phyloP scores from a whole-genome alignment of 2,329 filamentous ascomycete species.

The Nothopassalora personata region DNA sequence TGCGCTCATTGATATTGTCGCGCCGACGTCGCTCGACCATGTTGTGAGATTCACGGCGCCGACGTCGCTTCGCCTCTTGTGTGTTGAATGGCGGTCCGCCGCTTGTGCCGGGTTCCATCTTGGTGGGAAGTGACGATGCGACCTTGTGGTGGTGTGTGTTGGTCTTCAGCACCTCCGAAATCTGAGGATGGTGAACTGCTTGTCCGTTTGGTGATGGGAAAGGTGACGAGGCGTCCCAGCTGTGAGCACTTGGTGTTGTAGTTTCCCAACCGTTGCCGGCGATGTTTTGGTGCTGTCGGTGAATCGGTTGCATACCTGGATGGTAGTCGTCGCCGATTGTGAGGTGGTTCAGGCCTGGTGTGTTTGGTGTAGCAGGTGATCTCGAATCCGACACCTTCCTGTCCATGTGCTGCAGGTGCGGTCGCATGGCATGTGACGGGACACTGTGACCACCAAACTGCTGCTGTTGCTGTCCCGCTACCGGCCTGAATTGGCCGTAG shows the following conservation, averaged over 20 bases:
- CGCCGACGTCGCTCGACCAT: constrained; percentile 88
- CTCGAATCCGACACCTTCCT: constrained; percentile 61
- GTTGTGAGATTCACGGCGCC: constrained; percentile 91
- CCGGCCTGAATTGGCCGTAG: constrained; percentile 68
- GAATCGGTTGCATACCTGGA: constrained; percentile 39
- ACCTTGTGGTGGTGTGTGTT: constrained; percentile 57
- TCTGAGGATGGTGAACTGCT: constrained; percentile 56
- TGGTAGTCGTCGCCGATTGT: constrained; percentile 58
- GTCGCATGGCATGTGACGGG: constrained; percentile 30
- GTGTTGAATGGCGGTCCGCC: constrained; percentile 57
- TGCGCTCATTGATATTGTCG: constrained; percentile 98
- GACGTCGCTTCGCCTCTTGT: constrained; percentile 88
- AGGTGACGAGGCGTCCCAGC: constrained; percentile 77
- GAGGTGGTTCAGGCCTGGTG: constrained; percentile 67
- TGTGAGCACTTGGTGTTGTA: constrained; percentile 69
- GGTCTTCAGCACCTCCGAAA: constrained; percentile 83
- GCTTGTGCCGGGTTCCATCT: constrained; percentile 57
- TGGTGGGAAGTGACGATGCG: constrained; percentile 70
- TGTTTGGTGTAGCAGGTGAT: constrained; percentile 81
- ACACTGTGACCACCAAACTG: constrained; percentile 30
- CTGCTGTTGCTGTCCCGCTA: constrained; percentile 51
- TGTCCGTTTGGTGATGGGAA: constrained; percentile 74
- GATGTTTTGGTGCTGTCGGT: constrained; percentile 44
- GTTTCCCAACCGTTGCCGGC: constrained; percentile 81
- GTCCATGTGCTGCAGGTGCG: constrained; percentile 44